Conservation (phyloP, 2,329 filamentous ascomycete genomes). For the Curvularia eragrostidis region DNA sequence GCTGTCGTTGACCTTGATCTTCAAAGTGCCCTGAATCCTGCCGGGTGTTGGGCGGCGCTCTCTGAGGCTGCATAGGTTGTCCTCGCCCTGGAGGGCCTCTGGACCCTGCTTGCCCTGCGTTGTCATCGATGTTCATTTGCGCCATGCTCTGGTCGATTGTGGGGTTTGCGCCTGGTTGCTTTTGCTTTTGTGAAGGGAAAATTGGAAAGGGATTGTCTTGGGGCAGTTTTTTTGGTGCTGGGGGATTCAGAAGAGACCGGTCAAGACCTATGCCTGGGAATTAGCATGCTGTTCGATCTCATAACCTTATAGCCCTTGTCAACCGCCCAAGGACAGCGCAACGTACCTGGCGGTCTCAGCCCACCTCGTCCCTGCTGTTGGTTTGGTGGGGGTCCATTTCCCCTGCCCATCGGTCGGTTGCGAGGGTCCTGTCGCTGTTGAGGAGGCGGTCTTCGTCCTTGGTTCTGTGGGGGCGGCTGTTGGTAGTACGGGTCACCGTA, state of each 20-base stretch:
- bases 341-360: constrained; percentile 41
- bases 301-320: background rate
- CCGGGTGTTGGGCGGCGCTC: constrained; percentile 32
- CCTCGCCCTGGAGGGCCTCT: constrained; percentile 31
- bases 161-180: constrained; percentile 21
- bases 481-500: constrained; percentile 37
- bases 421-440: constrained; percentile 39
- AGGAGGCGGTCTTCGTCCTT: constrained; percentile 25
- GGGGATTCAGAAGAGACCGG: constrained; percentile 41
- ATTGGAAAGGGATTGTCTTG: constrained; percentile 59
- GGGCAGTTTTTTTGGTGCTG: constrained; percentile 34
- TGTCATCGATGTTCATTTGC: constrained; percentile 42
- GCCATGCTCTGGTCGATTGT: constrained; percentile 47
- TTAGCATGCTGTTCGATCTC: constrained; percentile 12
- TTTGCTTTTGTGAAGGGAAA: constrained; percentile 49
- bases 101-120: constrained; percentile 23
- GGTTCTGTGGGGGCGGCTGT: constrained; percentile 34
- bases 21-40: constrained; percentile 49
- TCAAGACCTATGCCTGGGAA: constrained; percentile 33
- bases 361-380: constrained; percentile 35
- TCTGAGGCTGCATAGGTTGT: constrained; percentile 27
- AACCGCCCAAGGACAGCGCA: background rate
- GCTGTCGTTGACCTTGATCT: constrained; percentile 35
- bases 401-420: constrained; percentile 33
- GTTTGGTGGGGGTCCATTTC: constrained; percentile 28